Percentiles rank a stretch among this genome's conserved stretches.
Conservation (phyloP, 768 basidiomycete species). For the Tylopilus sp. region DNA sequence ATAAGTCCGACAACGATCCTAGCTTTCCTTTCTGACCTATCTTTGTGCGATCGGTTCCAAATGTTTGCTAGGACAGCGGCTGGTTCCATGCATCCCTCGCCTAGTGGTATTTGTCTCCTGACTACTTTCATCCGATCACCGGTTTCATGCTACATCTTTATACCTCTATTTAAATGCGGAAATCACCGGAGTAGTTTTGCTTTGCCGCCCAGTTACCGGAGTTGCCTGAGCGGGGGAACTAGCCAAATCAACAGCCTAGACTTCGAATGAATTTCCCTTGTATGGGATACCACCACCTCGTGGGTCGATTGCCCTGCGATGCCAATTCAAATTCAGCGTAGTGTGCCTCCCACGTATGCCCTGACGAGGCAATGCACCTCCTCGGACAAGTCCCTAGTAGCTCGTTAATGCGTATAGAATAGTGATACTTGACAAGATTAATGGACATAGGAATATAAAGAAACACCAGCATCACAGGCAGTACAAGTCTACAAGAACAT, state of each 20-base stretch:
- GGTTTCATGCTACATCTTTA: background rate
- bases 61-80: background rate
- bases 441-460: conserved; percentile 5
- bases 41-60: conserved; percentile 2
- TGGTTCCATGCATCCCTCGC: conserved; percentile 14
- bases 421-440: conserved; percentile 1
- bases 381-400: background rate
- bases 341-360: background rate
- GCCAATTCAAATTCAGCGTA: background rate
- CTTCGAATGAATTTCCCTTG: background rate
- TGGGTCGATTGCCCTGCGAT: background rate
- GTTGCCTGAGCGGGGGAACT: background rate
- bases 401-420: background rate
- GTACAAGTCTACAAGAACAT: conserved; percentile 10
- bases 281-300: background rate
- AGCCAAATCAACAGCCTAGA: background rate
- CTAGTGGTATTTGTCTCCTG: conserved; percentile 6
- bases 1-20: conserved; percentile 1
- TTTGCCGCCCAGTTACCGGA: background rate
- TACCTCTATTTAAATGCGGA: background rate
- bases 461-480: conserved; percentile 7
- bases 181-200: background rate
- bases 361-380: too few relatives aligned
- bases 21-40: conserved; percentile 3
- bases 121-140: conserved; percentile 5